Evolutionary conservation across 2,329 filamentous ascomycete species (phyloP), one percentile per base, ranked within the genome.

Genomic region (Chaetoscypha palmicola): DNA sequence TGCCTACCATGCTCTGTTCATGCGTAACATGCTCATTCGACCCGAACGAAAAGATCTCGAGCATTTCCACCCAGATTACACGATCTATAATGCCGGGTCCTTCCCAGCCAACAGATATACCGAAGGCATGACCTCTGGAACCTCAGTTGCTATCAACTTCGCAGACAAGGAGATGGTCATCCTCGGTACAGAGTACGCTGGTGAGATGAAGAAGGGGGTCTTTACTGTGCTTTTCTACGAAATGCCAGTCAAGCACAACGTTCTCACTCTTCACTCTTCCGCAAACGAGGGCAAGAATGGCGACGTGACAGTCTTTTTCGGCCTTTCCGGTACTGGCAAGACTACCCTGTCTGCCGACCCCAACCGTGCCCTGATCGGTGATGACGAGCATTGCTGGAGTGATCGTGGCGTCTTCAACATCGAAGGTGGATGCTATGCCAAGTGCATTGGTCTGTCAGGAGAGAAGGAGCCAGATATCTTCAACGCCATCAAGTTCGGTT

Each of bases 91-190:
- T 67, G 92, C 90, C 52, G 92, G 92, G 58, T 87, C 87, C 51
- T 98, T 98, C 85, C 92, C 92, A 36, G 92, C 92, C 65, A 98
- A 98, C 76, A 83, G 91, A 69, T 98, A 83, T 72, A 98, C 92
- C 48, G 86, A 89, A 67, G 90, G 92, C 63, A 98, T 98, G 92
- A 98, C 92, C 61, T 97, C 92, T 16, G 87, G 88, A 51, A 98
- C 92, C 41, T 98, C 92, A 7, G 91, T 98, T 41, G 85, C 92
- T 58, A 94, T 98, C 75, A 98, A 98, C 81, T 98, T 98, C 62
- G 86, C 85, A 64, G 90, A 96, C 65, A 96, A 95, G 83, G 92
- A 98, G 78, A 98, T 98, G 92, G 92, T 98, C 58, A 98, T 98
- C 66, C 82, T 98, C 46, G 92, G 92, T 67, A 98, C 92, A 26